Conservation (phyloP, 2,329 filamentous ascomycete species). For the Hawksworthiomyces lignivorus region DNA sequence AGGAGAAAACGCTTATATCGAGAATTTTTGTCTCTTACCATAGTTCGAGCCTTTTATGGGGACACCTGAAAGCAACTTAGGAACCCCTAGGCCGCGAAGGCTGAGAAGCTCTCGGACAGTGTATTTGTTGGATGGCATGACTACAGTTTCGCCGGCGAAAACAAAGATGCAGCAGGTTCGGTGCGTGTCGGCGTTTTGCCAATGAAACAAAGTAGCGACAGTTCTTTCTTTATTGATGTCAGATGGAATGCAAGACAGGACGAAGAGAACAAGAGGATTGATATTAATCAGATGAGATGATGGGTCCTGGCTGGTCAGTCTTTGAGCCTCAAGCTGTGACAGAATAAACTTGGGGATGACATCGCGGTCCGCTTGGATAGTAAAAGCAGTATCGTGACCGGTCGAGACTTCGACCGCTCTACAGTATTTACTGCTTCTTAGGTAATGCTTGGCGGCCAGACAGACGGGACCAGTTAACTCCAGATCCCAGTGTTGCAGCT, state of each 20-base stretch:
- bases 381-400: not conserved
- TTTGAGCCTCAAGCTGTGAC: slow-evolving; percentile 15
- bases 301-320: slow-evolving; percentile 11
- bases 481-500: slow-evolving; percentile 10
- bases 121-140: slow-evolving; percentile 15
- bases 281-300: slow-evolving; percentile 3
- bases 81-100: slow-evolving; percentile 8
- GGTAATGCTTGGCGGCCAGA: slow-evolving; percentile 8
- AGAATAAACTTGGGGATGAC: slow-evolving; percentile 12
- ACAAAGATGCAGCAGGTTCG: slow-evolving; percentile 14
- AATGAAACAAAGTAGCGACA: slow-evolving; percentile 11
- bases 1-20: not conserved
- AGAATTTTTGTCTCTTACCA: slow-evolving; percentile 6
- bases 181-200: slow-evolving; percentile 10
- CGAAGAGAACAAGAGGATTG: slow-evolving; percentile 12
- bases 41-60: slow-evolving; percentile 9
- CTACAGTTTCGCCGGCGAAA: slow-evolving; percentile 7
- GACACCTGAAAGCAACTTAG: slow-evolving; percentile 2
- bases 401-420: slow-evolving; percentile 1
- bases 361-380: not conserved
- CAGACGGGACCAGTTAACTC: slow-evolving; percentile 13
- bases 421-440: slow-evolving; percentile 11
- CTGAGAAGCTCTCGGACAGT: slow-evolving; percentile 14
- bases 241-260: slow-evolving; percentile 12
- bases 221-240: not conserved